These are phyloP conservation scores for Exutisphaerella laricina DNA, from an alignment of 2,329 filamentous ascomycete genomes.

Conservation along the genomic window DNA sequence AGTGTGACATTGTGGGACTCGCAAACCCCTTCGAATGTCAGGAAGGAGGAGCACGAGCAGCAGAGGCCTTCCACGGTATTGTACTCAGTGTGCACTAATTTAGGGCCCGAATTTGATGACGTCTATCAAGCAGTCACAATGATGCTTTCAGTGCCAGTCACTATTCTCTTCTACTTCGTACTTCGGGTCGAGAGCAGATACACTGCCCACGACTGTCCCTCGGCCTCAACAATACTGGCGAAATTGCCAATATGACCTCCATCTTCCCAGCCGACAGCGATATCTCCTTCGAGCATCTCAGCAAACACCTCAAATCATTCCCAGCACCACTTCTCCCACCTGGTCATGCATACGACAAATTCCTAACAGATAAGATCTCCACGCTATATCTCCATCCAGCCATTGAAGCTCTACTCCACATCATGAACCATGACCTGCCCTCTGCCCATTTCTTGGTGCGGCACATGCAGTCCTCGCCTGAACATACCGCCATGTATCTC, in stretches of 20 bases:
- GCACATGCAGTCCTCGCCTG: slow-evolving; percentile 48
- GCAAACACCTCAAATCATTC: slow-evolving; percentile 27
- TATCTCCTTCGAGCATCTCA: slow-evolving; percentile 29
- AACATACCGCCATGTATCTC: slow-evolving; percentile 48
- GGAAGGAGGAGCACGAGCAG: no score
- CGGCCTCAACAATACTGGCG: no score
- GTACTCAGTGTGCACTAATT: no score
- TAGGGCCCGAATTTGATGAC: no score
- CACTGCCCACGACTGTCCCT: no score
- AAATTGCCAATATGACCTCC: not conserved
- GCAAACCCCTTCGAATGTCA: no score
- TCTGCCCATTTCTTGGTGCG: slow-evolving; percentile 49
- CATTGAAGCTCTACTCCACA: slow-evolving; percentile 47
- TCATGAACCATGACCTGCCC: slow-evolving; percentile 48
- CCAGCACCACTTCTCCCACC: slow-evolving; percentile 27
- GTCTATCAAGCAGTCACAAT: no score
- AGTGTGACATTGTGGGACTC: no score
- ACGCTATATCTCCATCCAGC: slow-evolving; percentile 40
- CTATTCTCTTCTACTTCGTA: no score
- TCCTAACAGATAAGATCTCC: slow-evolving; percentile 28
- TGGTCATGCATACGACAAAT: slow-evolving; percentile 18
- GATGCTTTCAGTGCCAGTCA: no score
- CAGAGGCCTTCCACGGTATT: no score
- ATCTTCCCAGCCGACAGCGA: slow-evolving; percentile 1
- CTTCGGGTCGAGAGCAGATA: no score